phyloP scores from a whole-genome alignment of 495 filamentous ascomycete genomes.

The Chaetomium cochliodes region DNA sequence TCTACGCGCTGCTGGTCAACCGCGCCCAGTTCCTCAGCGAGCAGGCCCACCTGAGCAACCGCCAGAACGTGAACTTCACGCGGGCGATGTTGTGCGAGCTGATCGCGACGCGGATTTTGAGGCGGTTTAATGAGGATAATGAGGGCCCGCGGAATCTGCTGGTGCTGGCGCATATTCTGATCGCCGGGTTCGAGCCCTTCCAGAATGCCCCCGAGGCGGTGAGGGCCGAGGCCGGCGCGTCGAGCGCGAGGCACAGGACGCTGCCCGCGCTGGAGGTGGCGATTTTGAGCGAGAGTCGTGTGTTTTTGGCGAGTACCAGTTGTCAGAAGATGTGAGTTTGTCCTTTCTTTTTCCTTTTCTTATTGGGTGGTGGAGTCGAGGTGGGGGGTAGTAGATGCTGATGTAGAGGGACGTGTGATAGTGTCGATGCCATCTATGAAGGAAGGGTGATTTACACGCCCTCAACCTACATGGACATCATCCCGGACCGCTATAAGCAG shows the following conservation, averaged over 20 bases:
- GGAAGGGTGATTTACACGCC: slow-evolving; percentile 70
- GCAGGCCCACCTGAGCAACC: slow-evolving; percentile 62
- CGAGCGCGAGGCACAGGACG: slow-evolving; percentile 55
- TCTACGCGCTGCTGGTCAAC: slow-evolving; percentile 72
- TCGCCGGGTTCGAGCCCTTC: slow-evolving; percentile 71
- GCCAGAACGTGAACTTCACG: slow-evolving; percentile 66
- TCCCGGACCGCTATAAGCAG: slow-evolving; percentile 73
- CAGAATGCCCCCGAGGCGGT: slow-evolving; percentile 64
- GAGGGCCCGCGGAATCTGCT: slow-evolving; percentile 53
- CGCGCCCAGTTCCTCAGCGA: slow-evolving; percentile 65
- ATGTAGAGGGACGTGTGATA: slow-evolving; percentile 29
- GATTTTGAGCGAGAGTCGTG: slow-evolving; percentile 65
- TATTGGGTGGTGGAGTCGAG: too few species aligned
- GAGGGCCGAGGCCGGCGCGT: slow-evolving; percentile 47
- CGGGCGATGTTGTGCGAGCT: slow-evolving; percentile 68
- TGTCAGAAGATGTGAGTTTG: slow-evolving; percentile 61
- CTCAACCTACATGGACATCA: slow-evolving; percentile 64
- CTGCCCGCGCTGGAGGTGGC: slow-evolving; percentile 69
- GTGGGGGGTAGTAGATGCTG: background rate
- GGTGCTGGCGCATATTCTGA: slow-evolving; percentile 66
- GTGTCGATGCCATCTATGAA: slow-evolving; percentile 65
- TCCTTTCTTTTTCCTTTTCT: background rate
- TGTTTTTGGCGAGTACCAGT: slow-evolving; percentile 64
- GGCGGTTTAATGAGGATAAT: slow-evolving; percentile 66
- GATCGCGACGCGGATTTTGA: slow-evolving; percentile 62